These are phyloP conservation scores for Penicillium brevicompactum DNA, from an alignment of 2,329 filamentous ascomycete genomes.

Conservation along the genomic window DNA sequence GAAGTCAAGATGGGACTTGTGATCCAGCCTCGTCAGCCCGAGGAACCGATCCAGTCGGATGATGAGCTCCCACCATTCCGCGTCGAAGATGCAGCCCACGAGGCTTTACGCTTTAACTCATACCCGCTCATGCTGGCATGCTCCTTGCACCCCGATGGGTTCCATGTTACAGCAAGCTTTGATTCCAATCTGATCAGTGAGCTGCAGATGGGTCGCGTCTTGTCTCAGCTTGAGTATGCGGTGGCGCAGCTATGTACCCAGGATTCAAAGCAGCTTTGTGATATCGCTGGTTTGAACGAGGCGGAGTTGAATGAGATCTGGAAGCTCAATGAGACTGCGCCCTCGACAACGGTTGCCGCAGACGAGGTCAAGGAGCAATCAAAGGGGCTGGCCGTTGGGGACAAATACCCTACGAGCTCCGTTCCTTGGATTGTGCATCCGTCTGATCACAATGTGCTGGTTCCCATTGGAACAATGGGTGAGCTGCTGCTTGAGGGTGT, in stretches of 20 bases:
- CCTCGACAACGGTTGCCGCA: not conserved
- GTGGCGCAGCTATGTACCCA: conserved; percentile 6
- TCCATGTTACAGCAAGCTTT: conserved; percentile 10
- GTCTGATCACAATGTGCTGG: not conserved
- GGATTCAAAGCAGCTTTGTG: conserved; percentile 2
- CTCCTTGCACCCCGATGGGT: conserved; percentile 2
- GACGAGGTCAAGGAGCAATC: not conserved
- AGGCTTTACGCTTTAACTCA: conserved; percentile 11
- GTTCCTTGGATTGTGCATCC: conserved; percentile 11
- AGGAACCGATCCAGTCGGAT: not conserved
- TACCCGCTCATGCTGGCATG: conserved; percentile 14
- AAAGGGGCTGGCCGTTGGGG: conserved; percentile 3
- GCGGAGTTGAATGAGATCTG: conserved; percentile 8
- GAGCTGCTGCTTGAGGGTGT: conserved; percentile 10
- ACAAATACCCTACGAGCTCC: conserved; percentile 2
- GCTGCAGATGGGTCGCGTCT: conserved; percentile 11
- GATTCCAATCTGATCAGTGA: conserved; percentile 7
- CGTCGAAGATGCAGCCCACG: conserved; percentile 10
- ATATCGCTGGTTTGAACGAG: conserved; percentile 3
- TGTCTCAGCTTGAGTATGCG: conserved; percentile 10
- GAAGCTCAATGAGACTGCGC: conserved; percentile 1
- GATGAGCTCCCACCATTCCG: conserved; percentile 6
- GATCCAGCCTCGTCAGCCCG: conserved; percentile 8
- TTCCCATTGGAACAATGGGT: conserved; percentile 9
- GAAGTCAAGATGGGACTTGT: conserved; percentile 13